Base-by-base conservation (phyloP, 2,329 filamentous ascomycete genomes). In the Fonsecaea multimorphosa region DNA sequence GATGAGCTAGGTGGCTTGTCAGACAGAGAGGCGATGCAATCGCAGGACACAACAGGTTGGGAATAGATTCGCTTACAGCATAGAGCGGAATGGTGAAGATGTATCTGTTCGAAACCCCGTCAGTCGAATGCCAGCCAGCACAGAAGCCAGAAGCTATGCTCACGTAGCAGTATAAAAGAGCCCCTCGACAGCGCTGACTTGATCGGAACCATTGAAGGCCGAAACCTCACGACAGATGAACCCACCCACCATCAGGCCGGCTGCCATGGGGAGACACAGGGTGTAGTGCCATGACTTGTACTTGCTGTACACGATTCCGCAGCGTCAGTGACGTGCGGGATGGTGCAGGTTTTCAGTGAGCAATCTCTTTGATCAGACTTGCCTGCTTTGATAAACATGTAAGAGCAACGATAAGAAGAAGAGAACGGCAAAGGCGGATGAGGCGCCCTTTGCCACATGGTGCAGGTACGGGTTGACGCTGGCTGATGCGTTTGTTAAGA, bases 391-490 rank as follows among this genome's bases (percentile, higher is more conserved):
- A 16, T 55, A 29, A 27, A 55, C 11, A 19, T 55, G 52, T 27
- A 55, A 55, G 24, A 55, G 19, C 7, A 34, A 34, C 9, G 52
- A 55, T 8, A 55, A 34, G 52, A 55, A 55, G 14, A 55, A 55
- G 52, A 55, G 52, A 34, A 55, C 27, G 24, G 52, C 52, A n/a
- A 55, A 34, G 52, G 52, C 52, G 52, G 52, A 55, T 5, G 52
- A 55, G 52, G 52, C 52, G 52, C 52, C 52, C n/a, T 55, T 55
- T 11, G 52, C 52, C 27, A 55, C 52, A 14, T 32, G 52, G 14
- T 55, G 52, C 11, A 55, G 52, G 52, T 55, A 55, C 24, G 52
- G 52, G 19, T 55, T 55, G 52, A 29, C 7, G 27, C 3, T 34
- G 27, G 24, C 52, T 55, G 52, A 34, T 7, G 32, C 16, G 38